phyloP scores from a whole-genome alignment of 2,329 filamentous ascomycete genomes.

The Ascochyta clinopodiicola region DNA sequence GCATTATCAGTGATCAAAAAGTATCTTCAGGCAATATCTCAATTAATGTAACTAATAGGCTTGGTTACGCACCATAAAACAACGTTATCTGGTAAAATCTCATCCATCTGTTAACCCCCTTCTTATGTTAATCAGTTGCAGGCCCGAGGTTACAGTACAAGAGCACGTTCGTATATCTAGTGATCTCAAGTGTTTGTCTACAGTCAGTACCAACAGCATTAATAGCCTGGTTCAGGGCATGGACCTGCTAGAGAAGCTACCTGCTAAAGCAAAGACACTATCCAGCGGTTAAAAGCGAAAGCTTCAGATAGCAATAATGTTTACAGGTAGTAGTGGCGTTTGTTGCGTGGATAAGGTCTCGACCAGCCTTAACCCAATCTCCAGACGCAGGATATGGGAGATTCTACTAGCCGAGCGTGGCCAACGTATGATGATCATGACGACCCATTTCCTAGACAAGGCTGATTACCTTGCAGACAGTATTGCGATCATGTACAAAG shows the following conservation, averaged over 20 bases:
- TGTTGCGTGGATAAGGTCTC: constrained; percentile 91
- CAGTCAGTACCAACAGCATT: constrained; percentile 58
- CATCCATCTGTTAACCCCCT: too few relatives aligned
- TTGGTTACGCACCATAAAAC: constrained; percentile 37
- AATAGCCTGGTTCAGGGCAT: constrained; percentile 58
- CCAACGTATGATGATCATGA: constrained; percentile 79
- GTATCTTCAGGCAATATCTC: constrained; percentile 29
- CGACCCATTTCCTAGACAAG: constrained; percentile 90
- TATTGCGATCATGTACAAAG: constrained; percentile 84
- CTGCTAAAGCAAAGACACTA: constrained; percentile 73
- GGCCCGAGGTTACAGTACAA: constrained; percentile 36
- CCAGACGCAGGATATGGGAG: constrained; percentile 87
- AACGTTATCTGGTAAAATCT: constrained; percentile 31
- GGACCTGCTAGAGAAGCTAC: constrained; percentile 76
- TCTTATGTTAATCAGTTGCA: constrained; percentile 42
- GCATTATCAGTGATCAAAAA: constrained; percentile 32
- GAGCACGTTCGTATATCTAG: constrained; percentile 41
- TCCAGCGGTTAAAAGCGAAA: constrained; percentile 92
- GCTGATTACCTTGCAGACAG: constrained; percentile 86
- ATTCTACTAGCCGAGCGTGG: constrained; percentile 84
- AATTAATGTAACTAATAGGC: constrained; percentile 31
- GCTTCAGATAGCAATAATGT: constrained; percentile 89
- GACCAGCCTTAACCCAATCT: constrained; percentile 83
- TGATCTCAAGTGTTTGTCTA: constrained; percentile 31
- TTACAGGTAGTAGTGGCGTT: constrained; percentile 82